Percentiles rank a stretch among this genome's conserved stretches.
Conservation (phyloP, 2,329 filamentous ascomycete genomes). For the Fusarium fracticaudum region DNA sequence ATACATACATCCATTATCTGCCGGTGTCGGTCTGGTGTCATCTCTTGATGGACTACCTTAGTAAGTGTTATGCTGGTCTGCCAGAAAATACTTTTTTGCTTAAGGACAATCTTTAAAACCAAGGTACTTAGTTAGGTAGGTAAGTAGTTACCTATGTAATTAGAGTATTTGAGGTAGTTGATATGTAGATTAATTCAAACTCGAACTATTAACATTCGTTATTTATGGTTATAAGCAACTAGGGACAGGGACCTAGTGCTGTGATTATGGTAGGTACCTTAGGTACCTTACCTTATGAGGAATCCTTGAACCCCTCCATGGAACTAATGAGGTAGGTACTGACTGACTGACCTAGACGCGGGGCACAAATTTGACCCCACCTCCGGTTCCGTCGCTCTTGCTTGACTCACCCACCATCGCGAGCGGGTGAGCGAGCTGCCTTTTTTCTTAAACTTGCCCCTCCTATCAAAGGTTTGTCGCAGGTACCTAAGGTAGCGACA, state of each 20-base stretch:
- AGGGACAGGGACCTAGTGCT: not conserved
- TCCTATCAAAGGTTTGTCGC: slow-evolving; percentile 37
- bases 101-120: not conserved
- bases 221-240: not conserved
- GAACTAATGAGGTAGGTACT: not conserved
- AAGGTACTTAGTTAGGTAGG: not conserved
- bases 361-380: slow-evolving; percentile 41
- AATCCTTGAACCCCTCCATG: not conserved
- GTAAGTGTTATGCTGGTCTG: not conserved
- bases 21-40: not conserved
- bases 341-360: slow-evolving; percentile 11
- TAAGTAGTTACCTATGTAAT: not conserved
- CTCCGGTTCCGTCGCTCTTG: slow-evolving; percentile 27
- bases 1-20: not conserved
- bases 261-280: not conserved
- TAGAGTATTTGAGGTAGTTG: not conserved
- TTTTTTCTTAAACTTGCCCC: slow-evolving; percentile 43
- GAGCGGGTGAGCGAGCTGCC: slow-evolving; percentile 8
- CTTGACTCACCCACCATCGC: slow-evolving; percentile 45
- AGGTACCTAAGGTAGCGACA: slow-evolving; percentile 7
- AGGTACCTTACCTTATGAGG: not conserved
- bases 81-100: not conserved
- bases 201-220: not conserved
- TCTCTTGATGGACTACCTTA: not conserved
- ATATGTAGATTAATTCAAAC: not conserved